Conservation (phyloP, 116 monocot genomes). For the Cymodocea nodosa region DNA sequence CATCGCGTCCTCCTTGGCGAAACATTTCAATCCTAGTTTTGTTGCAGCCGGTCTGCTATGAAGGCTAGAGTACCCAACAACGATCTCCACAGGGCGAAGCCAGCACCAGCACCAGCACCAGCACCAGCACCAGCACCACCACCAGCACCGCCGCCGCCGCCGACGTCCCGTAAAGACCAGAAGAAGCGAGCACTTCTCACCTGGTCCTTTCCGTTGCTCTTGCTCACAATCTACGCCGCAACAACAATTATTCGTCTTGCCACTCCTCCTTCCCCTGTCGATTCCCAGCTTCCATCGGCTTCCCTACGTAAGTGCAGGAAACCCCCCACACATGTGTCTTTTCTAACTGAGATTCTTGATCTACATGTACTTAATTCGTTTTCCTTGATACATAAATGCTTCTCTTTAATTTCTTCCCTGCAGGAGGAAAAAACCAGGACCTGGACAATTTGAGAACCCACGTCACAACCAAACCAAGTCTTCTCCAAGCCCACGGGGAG, state of each 20-base stretch:
- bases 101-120: background rate
- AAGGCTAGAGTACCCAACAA: background rate
- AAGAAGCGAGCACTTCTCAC: background rate
- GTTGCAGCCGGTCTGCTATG: background rate
- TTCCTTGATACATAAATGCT: too few relatives aligned
- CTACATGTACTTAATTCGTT: too few relatives aligned
- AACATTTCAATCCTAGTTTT: too few relatives aligned
- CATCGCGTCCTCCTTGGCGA: background rate
- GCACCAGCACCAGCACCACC: background rate
- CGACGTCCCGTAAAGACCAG: background rate
- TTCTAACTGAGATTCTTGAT: too few relatives aligned
- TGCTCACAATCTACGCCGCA: slow-evolving; percentile 5
- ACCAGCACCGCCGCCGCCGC: background rate
- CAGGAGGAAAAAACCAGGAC: background rate
- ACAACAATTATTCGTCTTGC: background rate
- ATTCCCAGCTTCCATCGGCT: background rate
- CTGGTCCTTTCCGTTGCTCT: slow-evolving; percentile 2
- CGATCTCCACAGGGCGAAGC: background rate
- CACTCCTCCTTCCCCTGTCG: background rate
- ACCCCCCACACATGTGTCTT: too few relatives aligned
- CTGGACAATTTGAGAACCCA: background rate
- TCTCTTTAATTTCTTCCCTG: background rate
- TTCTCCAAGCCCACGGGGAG: slow-evolving; percentile 3
- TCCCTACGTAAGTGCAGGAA: background rate
- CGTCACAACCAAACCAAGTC: background rate